These are phyloP conservation scores for Oryza longistaminata DNA, from an alignment of 176 grass and related monocot species.

Conservation along the genomic window DNA sequence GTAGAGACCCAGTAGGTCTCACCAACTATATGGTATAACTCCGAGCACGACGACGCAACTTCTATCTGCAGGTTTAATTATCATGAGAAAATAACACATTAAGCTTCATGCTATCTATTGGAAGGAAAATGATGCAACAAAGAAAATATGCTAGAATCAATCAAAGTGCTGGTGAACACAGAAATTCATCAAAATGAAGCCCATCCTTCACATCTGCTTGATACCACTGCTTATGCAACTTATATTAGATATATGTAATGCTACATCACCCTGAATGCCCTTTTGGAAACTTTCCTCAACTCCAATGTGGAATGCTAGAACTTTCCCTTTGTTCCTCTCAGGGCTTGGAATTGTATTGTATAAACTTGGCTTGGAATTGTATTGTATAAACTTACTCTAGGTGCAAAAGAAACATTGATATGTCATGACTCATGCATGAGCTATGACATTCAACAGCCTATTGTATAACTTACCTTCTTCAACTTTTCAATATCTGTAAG, in stretches of 20 bases:
- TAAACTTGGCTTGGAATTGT: neutral
- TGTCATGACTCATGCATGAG: neutral
- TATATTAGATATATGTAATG: conserved; percentile 9
- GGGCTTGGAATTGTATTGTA: neutral
- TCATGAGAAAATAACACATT: conserved; percentile 37
- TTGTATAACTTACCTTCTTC: conserved; percentile 60
- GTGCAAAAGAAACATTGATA: conserved; percentile 2
- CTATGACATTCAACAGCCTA: neutral
- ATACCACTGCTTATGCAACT: neutral
- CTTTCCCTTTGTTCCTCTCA: neutral
- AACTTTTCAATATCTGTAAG: conserved; percentile 77
- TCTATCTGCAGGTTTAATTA: conserved; percentile 65
- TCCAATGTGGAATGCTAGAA: conserved; percentile 5
- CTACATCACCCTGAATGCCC: conserved; percentile 4
- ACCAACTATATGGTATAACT: conserved; percentile 79
- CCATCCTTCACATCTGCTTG: conserved; percentile 5
- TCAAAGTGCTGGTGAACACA: conserved; percentile 10
- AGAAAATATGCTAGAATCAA: conserved; percentile 16
- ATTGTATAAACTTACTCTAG: neutral
- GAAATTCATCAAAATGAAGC: conserved; percentile 7
- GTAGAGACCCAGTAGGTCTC: conserved; percentile 95
- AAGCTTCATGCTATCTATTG: conserved; percentile 23
- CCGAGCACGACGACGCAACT: conserved; percentile 79
- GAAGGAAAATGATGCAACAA: neutral
- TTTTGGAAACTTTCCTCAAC: conserved; percentile 15